phyloP scores from a whole-genome alignment of 805 yeast species.

The Candida chilensis region DNA sequence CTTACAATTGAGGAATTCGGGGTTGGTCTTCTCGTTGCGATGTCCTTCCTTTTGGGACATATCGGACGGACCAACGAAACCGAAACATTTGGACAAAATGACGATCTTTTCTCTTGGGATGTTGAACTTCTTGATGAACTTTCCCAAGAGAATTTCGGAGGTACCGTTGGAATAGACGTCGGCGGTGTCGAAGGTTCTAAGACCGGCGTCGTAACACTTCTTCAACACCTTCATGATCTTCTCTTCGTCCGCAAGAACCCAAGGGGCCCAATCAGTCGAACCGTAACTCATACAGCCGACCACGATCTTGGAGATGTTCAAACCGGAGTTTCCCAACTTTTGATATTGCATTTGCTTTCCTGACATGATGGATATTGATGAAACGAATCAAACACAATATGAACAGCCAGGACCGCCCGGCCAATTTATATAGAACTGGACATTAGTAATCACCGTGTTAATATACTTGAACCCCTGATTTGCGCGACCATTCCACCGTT shows the following conservation, averaged over 20 bases:
- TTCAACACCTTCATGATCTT: conserved; percentile 32
- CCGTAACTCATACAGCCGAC: conserved; percentile 53
- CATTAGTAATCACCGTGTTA: too few relatives aligned
- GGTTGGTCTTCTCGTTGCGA: not conserved
- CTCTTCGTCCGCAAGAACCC: conserved; percentile 40
- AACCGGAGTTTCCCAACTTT: conserved; percentile 34
- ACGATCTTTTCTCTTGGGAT: conserved; percentile 47
- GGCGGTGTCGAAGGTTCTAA: conserved; percentile 45
- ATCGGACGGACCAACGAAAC: not conserved
- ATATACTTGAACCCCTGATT: too few relatives aligned
- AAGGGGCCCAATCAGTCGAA: conserved; percentile 26
- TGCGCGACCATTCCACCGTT: too few relatives aligned
- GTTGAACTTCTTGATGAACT: conserved; percentile 39
- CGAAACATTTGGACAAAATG: conserved; percentile 38
- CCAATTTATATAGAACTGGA: too few relatives aligned
- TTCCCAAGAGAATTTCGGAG: conserved; percentile 42
- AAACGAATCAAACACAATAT: too few relatives aligned
- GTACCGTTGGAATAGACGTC: conserved; percentile 36
- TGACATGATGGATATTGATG: too few relatives aligned
- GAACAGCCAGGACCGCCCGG: too few relatives aligned
- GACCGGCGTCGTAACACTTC: conserved; percentile 33
- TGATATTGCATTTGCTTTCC: too few relatives aligned
- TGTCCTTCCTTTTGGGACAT: not conserved
- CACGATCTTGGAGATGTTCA: conserved; percentile 36
- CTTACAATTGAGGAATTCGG: conserved; percentile 14